phyloP scores from a whole-genome alignment of 1,284 basidiomycete species.

The Vanrija humicola region DNA sequence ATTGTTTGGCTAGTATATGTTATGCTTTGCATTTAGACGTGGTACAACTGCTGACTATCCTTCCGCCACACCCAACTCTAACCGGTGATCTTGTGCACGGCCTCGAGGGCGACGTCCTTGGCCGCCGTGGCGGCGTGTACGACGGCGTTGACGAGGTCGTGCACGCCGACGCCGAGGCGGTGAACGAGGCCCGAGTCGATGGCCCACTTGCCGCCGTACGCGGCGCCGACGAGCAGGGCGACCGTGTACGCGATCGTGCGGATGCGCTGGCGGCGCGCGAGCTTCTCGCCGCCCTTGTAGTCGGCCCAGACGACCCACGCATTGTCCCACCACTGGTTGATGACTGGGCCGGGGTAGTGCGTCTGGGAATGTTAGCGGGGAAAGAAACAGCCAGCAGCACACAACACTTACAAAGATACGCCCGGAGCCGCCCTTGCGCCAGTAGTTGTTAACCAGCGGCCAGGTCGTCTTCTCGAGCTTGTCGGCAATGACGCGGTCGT shows the following conservation, averaged over 20 bases:
- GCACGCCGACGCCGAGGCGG: not conserved
- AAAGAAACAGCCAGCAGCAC: not conserved
- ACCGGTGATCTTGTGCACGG: too few relatives aligned
- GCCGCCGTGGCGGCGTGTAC: too few relatives aligned
- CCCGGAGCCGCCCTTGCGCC: constrained; percentile 17
- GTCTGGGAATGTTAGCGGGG: constrained; percentile 3
- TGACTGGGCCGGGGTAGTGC: constrained; percentile 15
- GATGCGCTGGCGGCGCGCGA: constrained; percentile 9
- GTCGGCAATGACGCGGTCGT: constrained; percentile 11
- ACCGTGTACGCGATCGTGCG: not conserved
- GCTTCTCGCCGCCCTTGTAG: constrained; percentile 15
- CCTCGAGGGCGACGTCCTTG: too few relatives aligned
- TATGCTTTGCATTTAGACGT: too few relatives aligned
- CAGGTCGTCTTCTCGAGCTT: constrained; percentile 16
- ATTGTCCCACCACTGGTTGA: constrained; percentile 15
- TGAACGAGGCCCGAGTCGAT: not conserved
- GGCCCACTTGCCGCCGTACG: not conserved
- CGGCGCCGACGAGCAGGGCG: not conserved
- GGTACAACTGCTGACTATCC: too few relatives aligned
- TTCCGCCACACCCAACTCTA: too few relatives aligned
- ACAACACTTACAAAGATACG: constrained; percentile 11
- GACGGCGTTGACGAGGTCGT: not conserved
- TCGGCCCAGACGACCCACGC: constrained; percentile 12
- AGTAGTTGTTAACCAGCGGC: constrained; percentile 16
- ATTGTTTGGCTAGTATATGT: too few relatives aligned